phyloP scores from a whole-genome alignment of 2,329 filamentous ascomycete genomes.

The Monilinia laxa region DNA sequence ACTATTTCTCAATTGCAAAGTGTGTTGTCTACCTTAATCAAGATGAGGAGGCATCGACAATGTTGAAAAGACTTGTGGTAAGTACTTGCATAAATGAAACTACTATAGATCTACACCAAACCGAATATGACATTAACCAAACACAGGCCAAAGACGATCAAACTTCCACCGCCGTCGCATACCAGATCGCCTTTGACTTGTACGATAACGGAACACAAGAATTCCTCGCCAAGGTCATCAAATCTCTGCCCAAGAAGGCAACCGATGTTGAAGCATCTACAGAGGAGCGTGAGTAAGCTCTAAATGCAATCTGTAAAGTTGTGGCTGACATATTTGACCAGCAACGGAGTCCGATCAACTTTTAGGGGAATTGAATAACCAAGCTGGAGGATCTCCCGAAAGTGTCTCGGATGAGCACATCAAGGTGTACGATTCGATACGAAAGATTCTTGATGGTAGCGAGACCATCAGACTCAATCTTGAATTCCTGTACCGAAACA shows the following conservation, averaged over 20 bases:
- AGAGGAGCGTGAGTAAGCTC: conserved; percentile 44
- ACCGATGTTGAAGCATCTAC: conserved; percentile 43
- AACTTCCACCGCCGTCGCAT: conserved; percentile 79
- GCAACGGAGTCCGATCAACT: conserved; percentile 53
- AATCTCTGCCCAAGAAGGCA: conserved; percentile 63
- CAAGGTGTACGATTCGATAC: conserved; percentile 62
- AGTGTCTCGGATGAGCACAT: conserved; percentile 51
- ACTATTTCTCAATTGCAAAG: conserved; percentile 97
- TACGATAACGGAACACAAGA: conserved; percentile 99
- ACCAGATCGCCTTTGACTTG: conserved; percentile 96
- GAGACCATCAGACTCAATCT: conserved; percentile 94
- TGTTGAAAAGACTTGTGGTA: conserved; percentile 75
- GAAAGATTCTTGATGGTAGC: conserved; percentile 75
- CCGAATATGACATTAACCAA: conserved; percentile 12
- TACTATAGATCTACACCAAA: conserved; percentile 13
- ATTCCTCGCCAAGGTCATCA: conserved; percentile 86
- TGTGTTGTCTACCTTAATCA: conserved; percentile 96
- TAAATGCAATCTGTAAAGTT: too few species aligned
- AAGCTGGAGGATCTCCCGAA: conserved; percentile 37
- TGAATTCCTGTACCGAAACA: conserved; percentile 94
- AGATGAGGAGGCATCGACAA: conserved; percentile 82
- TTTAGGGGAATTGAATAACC: conserved; percentile 52
- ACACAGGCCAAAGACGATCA: conserved; percentile 64
- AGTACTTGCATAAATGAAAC: conserved; percentile 20
- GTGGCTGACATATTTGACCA: conserved; percentile 8